A percentile compares a stretch with the other conserved stretches of the same genome.
These are phyloP conservation scores for Arachnopeziza araneosa DNA, from an alignment of 2,329 filamentous ascomycete species.

Conservation along the genomic window DNA sequence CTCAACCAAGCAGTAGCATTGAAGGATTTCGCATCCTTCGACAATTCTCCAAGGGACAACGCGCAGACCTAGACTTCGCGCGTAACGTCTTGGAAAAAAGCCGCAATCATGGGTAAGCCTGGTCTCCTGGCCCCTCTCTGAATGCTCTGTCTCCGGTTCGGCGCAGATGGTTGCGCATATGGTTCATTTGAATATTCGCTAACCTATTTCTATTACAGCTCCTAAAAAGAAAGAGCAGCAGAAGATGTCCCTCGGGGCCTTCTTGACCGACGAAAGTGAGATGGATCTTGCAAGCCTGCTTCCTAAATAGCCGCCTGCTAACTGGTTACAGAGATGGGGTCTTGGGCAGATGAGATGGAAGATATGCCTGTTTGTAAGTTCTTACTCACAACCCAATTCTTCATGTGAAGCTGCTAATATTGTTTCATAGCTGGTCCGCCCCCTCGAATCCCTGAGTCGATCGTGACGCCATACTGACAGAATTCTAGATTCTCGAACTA, in stretches of 20 bases:
- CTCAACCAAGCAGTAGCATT: conserved; percentile 2
- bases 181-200: conserved; percentile 31
- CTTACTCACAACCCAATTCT: neutral
- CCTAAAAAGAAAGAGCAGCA: conserved; percentile 84
- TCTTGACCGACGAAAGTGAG: conserved; percentile 88
- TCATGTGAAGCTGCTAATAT: conserved; percentile 23
- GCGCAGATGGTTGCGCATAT: neutral
- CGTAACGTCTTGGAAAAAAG: conserved; percentile 40
- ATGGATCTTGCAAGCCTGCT: conserved; percentile 27
- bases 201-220: conserved; percentile 51
- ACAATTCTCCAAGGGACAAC: conserved; percentile 19
- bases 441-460: neutral
- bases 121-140: conserved; percentile 10
- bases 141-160: neutral
- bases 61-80: conserved; percentile 32
- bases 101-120: conserved; percentile 58
- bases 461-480: conserved; percentile 10
- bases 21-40: conserved; percentile 24
- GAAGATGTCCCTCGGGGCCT: conserved; percentile 97
- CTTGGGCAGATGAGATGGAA: conserved; percentile 99
- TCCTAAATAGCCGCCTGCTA: conserved; percentile 37
- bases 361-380: conserved; percentile 45
- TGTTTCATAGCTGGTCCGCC: conserved; percentile 29
- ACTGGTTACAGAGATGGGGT: conserved; percentile 60
- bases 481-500: conserved; percentile 30